Base-by-base conservation (phyloP, 306 rosid genomes). In the Lathyrus aphaca region DNA sequence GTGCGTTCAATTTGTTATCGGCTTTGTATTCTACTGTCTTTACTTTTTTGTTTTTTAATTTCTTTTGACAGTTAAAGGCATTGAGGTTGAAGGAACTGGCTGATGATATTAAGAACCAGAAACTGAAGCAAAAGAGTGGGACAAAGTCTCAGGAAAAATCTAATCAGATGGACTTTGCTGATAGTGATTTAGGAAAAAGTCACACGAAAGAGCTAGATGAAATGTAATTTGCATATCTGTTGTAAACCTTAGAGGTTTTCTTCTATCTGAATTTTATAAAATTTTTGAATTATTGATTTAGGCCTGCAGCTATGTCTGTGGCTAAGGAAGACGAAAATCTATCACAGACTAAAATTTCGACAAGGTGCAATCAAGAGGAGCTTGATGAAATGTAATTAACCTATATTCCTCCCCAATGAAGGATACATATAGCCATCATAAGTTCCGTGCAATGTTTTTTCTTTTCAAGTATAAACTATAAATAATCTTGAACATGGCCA, bases 351-450 rank as follows among this genome's bases (percentile, higher is more conserved):
- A 43, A 7, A 8, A 40, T 11, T 38, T 76, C 69, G 0, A 70
- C 77, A 72, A 78, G 82, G 32, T 62, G 19, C 73, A 79, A 73
- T 78, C 95, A 83, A 76, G 92, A 86, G 77, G 82, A 79, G 61
- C 82, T 87, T 61, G 91, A 89, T 76, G 92, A 81, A 84, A 87
- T 87, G 98, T 92, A 86, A 86, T 83, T 56, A 61, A 60, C 57
- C 58, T 74, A 30, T 73, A 73, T 66, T 61, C 46, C 39, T 77
- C 68, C 27, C 23, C 56, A 76, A 65, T 61, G 11, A 60, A 29
- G 18, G 62, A 60, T 18, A 16, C 17, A 18, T 11, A 70, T 27
- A 38, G 53, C 61, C 56, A 16, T 23, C 40, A 56, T 38, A 64
- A 55, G 46, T 59, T 63, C 9, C 53, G 44, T 15, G 23, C 17